Percentiles rank a stretch among this genome's conserved stretches.
Conservation (phyloP, 2,329 filamentous ascomycete species). For the Magnaporthales sp. region DNA sequence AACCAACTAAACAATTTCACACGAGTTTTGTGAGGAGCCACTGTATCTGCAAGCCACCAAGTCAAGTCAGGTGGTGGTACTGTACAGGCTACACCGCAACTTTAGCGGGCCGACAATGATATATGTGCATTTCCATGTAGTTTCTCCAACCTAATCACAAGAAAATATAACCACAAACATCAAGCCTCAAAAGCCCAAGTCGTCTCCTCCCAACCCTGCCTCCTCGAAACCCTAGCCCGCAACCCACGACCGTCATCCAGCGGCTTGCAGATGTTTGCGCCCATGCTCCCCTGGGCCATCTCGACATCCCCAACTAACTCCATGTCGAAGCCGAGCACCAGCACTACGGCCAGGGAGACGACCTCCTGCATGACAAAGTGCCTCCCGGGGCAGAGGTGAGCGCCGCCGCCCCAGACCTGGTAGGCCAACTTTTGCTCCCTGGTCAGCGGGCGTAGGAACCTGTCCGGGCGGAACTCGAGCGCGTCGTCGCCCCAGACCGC, state of each 20-base stretch:
- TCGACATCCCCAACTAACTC: not conserved
- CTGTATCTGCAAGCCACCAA: too few species aligned
- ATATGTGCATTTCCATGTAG: too few species aligned
- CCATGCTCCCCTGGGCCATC: not conserved
- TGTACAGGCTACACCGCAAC: too few species aligned
- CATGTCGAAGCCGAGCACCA: not conserved
- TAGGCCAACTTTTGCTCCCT: not conserved
- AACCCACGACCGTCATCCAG: not conserved
- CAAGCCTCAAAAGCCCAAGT: not conserved
- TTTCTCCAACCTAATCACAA: not conserved
- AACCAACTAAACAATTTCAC: too few species aligned
- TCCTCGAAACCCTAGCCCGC: not conserved
- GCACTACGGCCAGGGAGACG: not conserved
- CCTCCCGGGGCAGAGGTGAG: not conserved
- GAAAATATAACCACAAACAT: not conserved
- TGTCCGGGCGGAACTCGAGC: constrained; percentile 28
- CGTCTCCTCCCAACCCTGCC: not conserved
- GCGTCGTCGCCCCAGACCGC: constrained; percentile 34
- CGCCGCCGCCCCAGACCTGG: not conserved
- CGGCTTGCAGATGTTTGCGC: not conserved
- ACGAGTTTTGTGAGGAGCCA: too few species aligned
- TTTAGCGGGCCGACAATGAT: too few species aligned
- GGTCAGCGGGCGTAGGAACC: constrained; percentile 16
- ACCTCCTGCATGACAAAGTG: not conserved
- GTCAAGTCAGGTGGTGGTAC: too few species aligned